Evolutionary conservation across 805 yeast species (phyloP), one percentile per base, ranked within the genome.

Genomic region (Candida yuanshanica): DNA sequence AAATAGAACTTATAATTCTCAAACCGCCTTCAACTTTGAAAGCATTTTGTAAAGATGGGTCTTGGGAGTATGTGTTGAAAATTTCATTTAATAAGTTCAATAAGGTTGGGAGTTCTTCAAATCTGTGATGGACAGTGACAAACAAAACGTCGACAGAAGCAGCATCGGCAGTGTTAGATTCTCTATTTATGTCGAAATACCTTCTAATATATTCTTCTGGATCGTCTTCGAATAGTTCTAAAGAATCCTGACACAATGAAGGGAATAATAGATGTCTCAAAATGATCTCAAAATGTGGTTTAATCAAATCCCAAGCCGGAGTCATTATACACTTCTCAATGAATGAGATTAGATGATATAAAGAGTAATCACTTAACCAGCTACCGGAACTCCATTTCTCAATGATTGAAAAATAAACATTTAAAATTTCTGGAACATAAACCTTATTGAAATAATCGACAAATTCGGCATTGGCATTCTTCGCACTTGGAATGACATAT

Each of bases 201-300:
- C 81, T 72, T 65, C 90, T 80, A 40, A 91, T 77, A 59, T 87
- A 93, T 58, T 90, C 96, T 44, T 78, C 83, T 2, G 96, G 96
- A 53, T 90, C 96, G 44, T 75, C 80, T 45, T 88, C 95, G 63
- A 82, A 87, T 20, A 78, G 60, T 53, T 85, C 93, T 42, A 86
- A 66, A 35, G 77, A 76, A 32, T 75, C 77, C 3, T 93, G 84
- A 51, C 91, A 79, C 41, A 91, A 59, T 50, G 83, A 71, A 1
- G 95, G 95, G 60, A 77, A 82, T 11, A 90, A 68, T 37, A 91
- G 73, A 51, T 79, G 87, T 26, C 77, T 66, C 36, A 90, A 65
- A 20, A 91, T 66, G 11, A 77, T 73, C 29, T 78, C 79, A 39
- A 78, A 66, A 55, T 82, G 82, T 0, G 84, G 82, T 53, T 80